Evolutionary conservation across 1,284 basidiomycete genomes (phyloP), one percentile per base, ranked within the genome.

Genomic region (Coniferiporia weirii): DNA sequence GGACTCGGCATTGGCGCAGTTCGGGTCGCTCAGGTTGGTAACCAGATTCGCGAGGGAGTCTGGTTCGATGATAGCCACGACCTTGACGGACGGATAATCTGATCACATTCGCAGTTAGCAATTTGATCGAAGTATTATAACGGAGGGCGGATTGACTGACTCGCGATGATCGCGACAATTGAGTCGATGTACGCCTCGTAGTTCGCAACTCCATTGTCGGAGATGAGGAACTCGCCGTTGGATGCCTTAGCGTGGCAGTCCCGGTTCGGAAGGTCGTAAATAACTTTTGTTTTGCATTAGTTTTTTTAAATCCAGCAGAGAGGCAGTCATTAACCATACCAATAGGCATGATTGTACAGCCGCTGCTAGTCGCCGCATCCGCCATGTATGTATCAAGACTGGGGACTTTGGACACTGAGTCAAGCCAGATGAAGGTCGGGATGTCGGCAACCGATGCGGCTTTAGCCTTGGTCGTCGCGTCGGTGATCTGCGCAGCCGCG

Each of bases 231-330:
- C 70, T 84, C 83, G 72, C 83, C 83, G 65, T 85, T 85, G 48
- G 83, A 85, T 22, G 83, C 82, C 64, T 75, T 71, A 59, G 83
- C 84, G 59, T 82, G 80, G 66, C 84, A 86, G 64, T 85, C 83
- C 71, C 83, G 81, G 64, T 46, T 46, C 8, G 44, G 44, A 20
- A 66, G 56, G 27, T 57, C 53, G 44, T 57, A 63, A 6, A 61
- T 47, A 35, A 61, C 60, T 49, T 22, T 43, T n/a, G n/a, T 15
- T 40, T 27, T 17, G 4, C 34, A 54, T 34, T 22, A 32, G 43
- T 22, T 34, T 45, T 12, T 19, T 6, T 45, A 49, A 10, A 46
- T 19, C 32, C 27, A 35, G 15, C 47, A 64, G 36, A 75, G 66
- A 65, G 84, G 81, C 69, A 84, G 49, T 12, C 35, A 17, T 20